Conservation (phyloP, 2,329 filamentous ascomycete genomes). For the Colletotrichum destructivum region DNA sequence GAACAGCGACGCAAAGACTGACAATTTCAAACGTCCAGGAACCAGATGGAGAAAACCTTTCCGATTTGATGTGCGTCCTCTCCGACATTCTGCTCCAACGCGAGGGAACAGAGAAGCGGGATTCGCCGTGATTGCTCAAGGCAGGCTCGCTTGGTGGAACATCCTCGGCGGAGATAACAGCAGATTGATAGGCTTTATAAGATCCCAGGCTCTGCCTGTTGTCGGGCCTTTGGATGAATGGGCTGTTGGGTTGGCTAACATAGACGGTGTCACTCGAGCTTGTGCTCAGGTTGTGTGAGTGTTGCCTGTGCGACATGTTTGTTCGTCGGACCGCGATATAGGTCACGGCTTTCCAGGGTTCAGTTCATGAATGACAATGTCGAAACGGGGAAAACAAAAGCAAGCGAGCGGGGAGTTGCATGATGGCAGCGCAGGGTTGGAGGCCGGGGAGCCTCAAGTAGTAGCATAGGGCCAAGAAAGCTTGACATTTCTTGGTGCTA, state of each 20-base stretch:
- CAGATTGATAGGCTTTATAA: slow-evolving; percentile 28
- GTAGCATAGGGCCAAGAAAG: slow-evolving; percentile 23
- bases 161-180: slow-evolving; percentile 28
- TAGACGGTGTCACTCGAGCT: slow-evolving; percentile 33
- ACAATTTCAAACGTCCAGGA: slow-evolving; percentile 50
- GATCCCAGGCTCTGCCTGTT: slow-evolving; percentile 16
- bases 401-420: slow-evolving; percentile 26
- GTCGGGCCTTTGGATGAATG: slow-evolving; percentile 16
- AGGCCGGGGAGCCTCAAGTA: slow-evolving; percentile 25
- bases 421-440: background rate
- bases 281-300: slow-evolving; percentile 36
- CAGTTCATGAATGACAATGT: background rate
- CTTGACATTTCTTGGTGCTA: slow-evolving; percentile 22
- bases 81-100: slow-evolving; percentile 36
- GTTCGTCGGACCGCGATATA: background rate
- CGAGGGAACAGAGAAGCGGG: slow-evolving; percentile 27
- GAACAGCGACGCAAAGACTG: slow-evolving; percentile 46
- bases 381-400: background rate
- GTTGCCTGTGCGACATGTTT: slow-evolving; percentile 35
- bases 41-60: slow-evolving; percentile 40
- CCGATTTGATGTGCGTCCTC: slow-evolving; percentile 23
- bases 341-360: slow-evolving; percentile 3
- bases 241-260: slow-evolving; percentile 27
- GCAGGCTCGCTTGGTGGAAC: slow-evolving; percentile 28
- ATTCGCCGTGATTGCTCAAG: slow-evolving; percentile 27